Evolutionary conservation across 768 basidiomycete genomes (phyloP).

Genomic region (Kwoniella sp.): DNA sequence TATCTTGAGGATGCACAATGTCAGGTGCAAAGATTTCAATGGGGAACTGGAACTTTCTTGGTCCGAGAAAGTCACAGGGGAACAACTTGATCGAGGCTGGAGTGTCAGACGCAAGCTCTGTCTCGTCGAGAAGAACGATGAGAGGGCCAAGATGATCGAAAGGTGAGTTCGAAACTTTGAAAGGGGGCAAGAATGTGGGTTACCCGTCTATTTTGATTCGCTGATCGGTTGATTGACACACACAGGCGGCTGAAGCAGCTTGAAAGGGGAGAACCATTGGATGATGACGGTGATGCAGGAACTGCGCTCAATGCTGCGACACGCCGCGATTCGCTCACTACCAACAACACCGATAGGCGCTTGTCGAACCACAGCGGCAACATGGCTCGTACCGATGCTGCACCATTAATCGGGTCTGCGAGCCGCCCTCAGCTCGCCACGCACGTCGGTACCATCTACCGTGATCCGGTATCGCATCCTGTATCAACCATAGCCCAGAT

Average conservation of each 20-base stretch:
- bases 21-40: conserved; percentile 31
- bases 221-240: not conserved
- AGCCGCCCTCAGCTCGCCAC: conserved; percentile 7
- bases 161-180: conserved; percentile 28
- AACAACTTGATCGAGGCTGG: conserved; percentile 31
- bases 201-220: not conserved
- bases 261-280: conserved; percentile 21
- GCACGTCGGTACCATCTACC: conserved; percentile 27
- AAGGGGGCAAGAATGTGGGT: too few species aligned
- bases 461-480: conserved; percentile 22
- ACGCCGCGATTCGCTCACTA: not conserved
- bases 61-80: conserved; percentile 32
- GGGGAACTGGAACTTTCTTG: conserved; percentile 38
- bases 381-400: not conserved
- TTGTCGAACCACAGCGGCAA: too few species aligned
- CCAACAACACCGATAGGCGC: too few species aligned
- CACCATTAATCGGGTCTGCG: not conserved
- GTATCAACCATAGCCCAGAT: conserved; percentile 30
- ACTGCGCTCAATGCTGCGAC: not conserved
- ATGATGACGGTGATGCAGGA: not conserved
- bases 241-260: conserved; percentile 31
- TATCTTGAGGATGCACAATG: conserved; percentile 28
- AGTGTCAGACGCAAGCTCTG: conserved; percentile 5
- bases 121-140: conserved; percentile 22
- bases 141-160: conserved; percentile 32